These are phyloP conservation scores for Trichothecium sympodiale DNA, from an alignment of 2,329 filamentous ascomycete genomes.

Conservation along the genomic window DNA sequence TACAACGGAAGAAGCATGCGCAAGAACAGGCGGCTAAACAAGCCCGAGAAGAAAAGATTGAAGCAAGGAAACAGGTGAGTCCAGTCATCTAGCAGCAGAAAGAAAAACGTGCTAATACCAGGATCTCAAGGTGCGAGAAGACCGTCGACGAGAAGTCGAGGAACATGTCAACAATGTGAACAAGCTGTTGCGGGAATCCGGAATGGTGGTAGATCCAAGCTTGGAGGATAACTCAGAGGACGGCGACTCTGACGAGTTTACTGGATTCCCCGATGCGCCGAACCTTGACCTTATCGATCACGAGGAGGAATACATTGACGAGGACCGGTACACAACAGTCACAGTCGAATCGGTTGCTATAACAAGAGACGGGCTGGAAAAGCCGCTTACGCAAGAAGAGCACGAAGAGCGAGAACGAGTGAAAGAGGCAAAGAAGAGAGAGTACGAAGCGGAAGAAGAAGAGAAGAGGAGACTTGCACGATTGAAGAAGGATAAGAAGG, in stretches of 20 bases:
- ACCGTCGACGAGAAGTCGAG: slow-evolving; percentile 71
- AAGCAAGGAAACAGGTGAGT: slow-evolving; percentile 63
- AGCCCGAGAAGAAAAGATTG: slow-evolving; percentile 66
- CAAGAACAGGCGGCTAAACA: slow-evolving; percentile 70
- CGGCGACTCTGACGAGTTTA: slow-evolving; percentile 45
- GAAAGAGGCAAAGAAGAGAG: slow-evolving; percentile 14
- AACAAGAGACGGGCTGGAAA: slow-evolving; percentile 60
- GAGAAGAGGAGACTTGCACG: slow-evolving; percentile 18
- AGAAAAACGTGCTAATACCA: neutral
- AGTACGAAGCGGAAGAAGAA: slow-evolving; percentile 15
- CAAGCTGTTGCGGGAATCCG: slow-evolving; percentile 52
- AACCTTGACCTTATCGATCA: slow-evolving; percentile 52
- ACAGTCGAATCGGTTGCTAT: slow-evolving; percentile 84
- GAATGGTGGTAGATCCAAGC: slow-evolving; percentile 26
- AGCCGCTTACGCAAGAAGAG: slow-evolving; percentile 27
- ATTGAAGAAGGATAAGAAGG: slow-evolving; percentile 9
- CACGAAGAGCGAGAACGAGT: slow-evolving; percentile 24
- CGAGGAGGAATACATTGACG: slow-evolving; percentile 91
- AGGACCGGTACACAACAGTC: slow-evolving; percentile 91
- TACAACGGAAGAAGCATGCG: slow-evolving; percentile 72
- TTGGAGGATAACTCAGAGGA: slow-evolving; percentile 29
- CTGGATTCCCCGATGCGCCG: slow-evolving; percentile 47
- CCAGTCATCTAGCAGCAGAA: neutral
- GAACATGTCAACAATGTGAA: slow-evolving; percentile 72
- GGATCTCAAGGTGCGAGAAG: slow-evolving; percentile 59